Base-by-base conservation (phyloP, 345 rosid genomes). In the Linum trigynum region DNA sequence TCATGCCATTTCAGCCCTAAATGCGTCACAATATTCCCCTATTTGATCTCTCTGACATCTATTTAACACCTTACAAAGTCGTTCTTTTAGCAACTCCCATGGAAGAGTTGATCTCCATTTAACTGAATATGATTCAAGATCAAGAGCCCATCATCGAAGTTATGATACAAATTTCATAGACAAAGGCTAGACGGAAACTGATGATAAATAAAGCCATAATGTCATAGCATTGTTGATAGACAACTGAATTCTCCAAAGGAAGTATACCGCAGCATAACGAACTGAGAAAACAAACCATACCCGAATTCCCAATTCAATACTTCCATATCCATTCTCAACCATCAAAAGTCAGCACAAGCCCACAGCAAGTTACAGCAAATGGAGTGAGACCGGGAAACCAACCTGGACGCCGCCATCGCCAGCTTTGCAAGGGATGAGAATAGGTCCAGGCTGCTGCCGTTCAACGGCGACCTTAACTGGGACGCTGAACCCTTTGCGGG, bases 401-500 rank as follows among this genome's bases (percentile, higher is more conserved):
- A 94, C 99, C 97, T 94, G 99, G 51, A 94, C 81, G 75, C 96
- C 99, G 71, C 99, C 99, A 16, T 88, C 91, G 55, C 83, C 82
- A 65, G 96, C 74, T 17, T 65, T 66, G 67, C 85, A 90, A 39
- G 91, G 90, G 62, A 82, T 73, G 65, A 94, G 72, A 53, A 90
- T 59, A 1, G 96, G 95, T 35, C 81, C 89, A 40, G 64, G 78
- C 39, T 74, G 80, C 17, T 88, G 81, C 56, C 96, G 90, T 56
- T 90, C 95, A 37, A 86, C 84, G 66, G 85, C 62, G 53, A 90
- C 86, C 72, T 90, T 86, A 65, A 90, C 90, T 17, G 96, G 92
- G 2, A 94, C 95, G 62, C 89, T 74, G 70, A 94, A 88, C 17
- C 97, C 97, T 72, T 62, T 83, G 61, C 92, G 82, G 15, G 95